phyloP scores from a whole-genome alignment of 1,284 basidiomycete genomes.

The Porogramme epimiltina region DNA sequence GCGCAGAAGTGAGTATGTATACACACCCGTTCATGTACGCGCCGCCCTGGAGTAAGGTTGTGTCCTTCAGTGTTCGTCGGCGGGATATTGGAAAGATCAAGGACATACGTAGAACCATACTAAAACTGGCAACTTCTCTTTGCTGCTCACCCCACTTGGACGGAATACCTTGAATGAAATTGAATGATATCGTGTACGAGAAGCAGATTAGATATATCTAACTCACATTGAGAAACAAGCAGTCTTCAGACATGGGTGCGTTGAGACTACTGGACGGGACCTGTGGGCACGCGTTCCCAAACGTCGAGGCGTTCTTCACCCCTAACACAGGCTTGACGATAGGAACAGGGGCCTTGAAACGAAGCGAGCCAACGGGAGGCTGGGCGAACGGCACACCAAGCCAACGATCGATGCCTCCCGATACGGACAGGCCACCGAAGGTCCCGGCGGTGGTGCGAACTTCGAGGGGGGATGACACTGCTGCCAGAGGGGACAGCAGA shows the following conservation, averaged over 20 bases:
- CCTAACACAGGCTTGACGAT: slow-evolving; percentile 37
- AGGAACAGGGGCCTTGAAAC: slow-evolving; percentile 62
- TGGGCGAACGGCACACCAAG: slow-evolving; percentile 71
- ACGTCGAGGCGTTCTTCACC: slow-evolving; percentile 47
- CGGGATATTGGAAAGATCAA: background rate
- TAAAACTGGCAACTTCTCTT: slow-evolving; percentile 14
- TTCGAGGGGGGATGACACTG: slow-evolving; percentile 19
- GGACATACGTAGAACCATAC: slow-evolving; percentile 22
- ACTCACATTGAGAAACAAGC: slow-evolving; percentile 53
- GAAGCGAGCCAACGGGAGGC: slow-evolving; percentile 53
- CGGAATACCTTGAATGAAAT: slow-evolving; percentile 13
- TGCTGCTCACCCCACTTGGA: slow-evolving; percentile 8
- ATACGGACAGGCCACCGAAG: slow-evolving; percentile 44
- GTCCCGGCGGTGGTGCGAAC: slow-evolving; percentile 44
- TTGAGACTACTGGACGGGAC: slow-evolving; percentile 40
- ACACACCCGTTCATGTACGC: slow-evolving; percentile 47
- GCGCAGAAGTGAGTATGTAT: background rate
- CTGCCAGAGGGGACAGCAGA: background rate
- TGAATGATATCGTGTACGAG: background rate
- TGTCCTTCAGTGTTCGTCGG: background rate
- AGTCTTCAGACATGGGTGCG: slow-evolving; percentile 55
- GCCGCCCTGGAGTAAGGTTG: slow-evolving; percentile 43
- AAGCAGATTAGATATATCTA: background rate
- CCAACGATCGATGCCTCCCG: slow-evolving; percentile 50
- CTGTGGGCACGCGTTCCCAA: slow-evolving; percentile 63